These are phyloP conservation scores for Aleurites moluccanus DNA, from an alignment of 441 rosid genomes.

Conservation along the genomic window DNA sequence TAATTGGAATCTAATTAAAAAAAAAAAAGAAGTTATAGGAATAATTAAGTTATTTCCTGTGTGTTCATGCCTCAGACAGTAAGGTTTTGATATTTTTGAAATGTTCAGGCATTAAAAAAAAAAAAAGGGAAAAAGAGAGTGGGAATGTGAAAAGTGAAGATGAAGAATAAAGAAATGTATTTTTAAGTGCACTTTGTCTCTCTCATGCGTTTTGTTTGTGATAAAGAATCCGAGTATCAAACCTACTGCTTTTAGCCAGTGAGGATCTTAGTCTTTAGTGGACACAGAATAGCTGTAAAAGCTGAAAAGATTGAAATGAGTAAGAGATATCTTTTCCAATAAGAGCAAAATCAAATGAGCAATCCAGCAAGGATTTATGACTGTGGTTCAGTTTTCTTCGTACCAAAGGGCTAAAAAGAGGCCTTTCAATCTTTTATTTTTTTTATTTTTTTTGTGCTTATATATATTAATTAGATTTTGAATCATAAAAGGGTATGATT, in stretches of 20 bases:
- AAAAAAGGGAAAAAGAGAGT: too few species aligned
- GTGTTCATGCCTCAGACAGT: background rate
- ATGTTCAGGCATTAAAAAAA: background rate
- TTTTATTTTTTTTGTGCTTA: background rate
- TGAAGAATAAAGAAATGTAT: background rate
- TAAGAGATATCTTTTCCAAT: background rate
- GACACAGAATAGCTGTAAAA: slow-evolving; percentile 4
- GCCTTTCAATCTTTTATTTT: background rate
- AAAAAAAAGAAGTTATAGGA: too few species aligned
- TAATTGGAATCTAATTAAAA: too few species aligned
- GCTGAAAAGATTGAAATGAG: background rate
- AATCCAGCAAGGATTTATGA: slow-evolving; percentile 22
- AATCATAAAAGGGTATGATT: background rate
- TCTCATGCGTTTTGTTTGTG: background rate
- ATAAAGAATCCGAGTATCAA: background rate
- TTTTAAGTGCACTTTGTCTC: background rate
- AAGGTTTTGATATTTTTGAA: too few species aligned
- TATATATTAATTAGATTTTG: background rate
- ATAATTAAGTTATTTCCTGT: background rate
- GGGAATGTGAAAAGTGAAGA: background rate
- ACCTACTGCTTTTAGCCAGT: background rate
- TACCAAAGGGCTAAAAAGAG: background rate
- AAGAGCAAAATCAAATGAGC: slow-evolving; percentile 12
- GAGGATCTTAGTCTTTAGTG: slow-evolving; percentile 7
- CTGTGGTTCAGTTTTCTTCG: slow-evolving; percentile 1